These are phyloP conservation scores for Microcyclospora tardicrescens DNA, from an alignment of 2,329 filamentous ascomycete species.

Conservation along the genomic window DNA sequence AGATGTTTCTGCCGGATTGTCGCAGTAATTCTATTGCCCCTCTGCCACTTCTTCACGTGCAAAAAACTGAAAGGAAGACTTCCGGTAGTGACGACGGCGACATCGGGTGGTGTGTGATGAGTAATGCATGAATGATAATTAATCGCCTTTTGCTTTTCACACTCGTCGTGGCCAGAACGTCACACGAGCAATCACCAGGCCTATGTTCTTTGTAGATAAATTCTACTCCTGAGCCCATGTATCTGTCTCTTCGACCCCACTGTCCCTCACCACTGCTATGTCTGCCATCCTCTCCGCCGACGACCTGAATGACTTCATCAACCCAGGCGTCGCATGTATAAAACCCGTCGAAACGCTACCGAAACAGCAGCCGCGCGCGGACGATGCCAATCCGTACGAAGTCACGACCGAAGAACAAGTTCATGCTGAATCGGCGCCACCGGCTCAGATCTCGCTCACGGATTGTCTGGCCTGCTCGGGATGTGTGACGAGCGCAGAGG, in stretches of 20 bases:
- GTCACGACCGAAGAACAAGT: conserved; percentile 85
- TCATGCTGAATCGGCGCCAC: conserved; percentile 38
- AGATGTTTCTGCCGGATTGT: not conserved
- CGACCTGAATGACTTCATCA: conserved; percentile 98
- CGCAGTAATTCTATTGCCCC: no score
- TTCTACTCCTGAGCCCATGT: not conserved
- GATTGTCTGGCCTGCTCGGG: conserved; percentile 96
- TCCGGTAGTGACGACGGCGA: no score
- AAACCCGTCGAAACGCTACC: conserved; percentile 93
- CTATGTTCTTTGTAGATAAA: no score
- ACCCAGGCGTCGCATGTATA: conserved; percentile 92
- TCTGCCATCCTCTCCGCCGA: conserved; percentile 94
- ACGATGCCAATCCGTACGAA: conserved; percentile 50
- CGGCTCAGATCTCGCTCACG: conserved; percentile 87
- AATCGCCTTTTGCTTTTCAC: no score
- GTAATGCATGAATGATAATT: conserved; percentile 1
- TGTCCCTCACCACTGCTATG: conserved; percentile 42
- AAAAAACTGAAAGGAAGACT: no score
- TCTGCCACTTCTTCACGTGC: no score
- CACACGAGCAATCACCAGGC: no score
- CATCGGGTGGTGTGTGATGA: no score
- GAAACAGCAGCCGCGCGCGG: conserved; percentile 34
- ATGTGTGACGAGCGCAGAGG: conserved; percentile 93
- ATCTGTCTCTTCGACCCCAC: conserved; percentile 1
- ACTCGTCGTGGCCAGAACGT: no score